These are phyloP conservation scores for Pseudogymnoascus sp. DNA, from an alignment of 2,329 filamentous ascomycete species.

Conservation along the genomic window DNA sequence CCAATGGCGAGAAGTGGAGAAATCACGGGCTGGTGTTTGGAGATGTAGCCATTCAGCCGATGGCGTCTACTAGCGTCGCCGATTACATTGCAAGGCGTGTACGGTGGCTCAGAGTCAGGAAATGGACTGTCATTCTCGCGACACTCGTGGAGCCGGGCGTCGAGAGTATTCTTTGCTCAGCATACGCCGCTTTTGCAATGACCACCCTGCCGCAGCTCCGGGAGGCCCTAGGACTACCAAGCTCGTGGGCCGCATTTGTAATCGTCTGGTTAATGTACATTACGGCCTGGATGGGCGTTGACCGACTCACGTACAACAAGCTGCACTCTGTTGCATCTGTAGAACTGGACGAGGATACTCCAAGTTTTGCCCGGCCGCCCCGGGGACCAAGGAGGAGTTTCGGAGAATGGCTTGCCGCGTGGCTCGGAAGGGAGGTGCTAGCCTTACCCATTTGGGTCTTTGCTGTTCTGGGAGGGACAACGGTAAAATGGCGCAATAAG, in stretches of 20 bases:
- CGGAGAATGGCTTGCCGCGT: conserved; percentile 66
- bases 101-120: conserved; percentile 85
- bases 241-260: conserved; percentile 60
- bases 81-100: conserved; percentile 76
- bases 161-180: conserved; percentile 76
- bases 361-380: conserved; percentile 65
- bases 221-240: conserved; percentile 42
- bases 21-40: conserved; percentile 82
- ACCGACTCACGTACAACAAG: conserved; percentile 64
- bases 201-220: conserved; percentile 64
- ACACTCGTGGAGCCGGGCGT: conserved; percentile 90
- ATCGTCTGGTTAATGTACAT: conserved; percentile 60
- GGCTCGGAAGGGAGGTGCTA: conserved; percentile 74
- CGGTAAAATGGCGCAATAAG: conserved; percentile 79
- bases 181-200: conserved; percentile 70
- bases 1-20: conserved; percentile 27
- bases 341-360: conserved; percentile 63
- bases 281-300: conserved; percentile 62
- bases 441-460: conserved; percentile 85
- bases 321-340: conserved; percentile 68
- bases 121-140: conserved; percentile 84
- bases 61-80: conserved; percentile 67
- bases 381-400: conserved; percentile 47
- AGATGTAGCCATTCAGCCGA: conserved; percentile 84
- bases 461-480: conserved; percentile 82